Evolutionary conservation across 2,329 filamentous ascomycete genomes (phyloP), one percentile per base, ranked within the genome.

Genomic region (Diaporthe citriasiana): DNA sequence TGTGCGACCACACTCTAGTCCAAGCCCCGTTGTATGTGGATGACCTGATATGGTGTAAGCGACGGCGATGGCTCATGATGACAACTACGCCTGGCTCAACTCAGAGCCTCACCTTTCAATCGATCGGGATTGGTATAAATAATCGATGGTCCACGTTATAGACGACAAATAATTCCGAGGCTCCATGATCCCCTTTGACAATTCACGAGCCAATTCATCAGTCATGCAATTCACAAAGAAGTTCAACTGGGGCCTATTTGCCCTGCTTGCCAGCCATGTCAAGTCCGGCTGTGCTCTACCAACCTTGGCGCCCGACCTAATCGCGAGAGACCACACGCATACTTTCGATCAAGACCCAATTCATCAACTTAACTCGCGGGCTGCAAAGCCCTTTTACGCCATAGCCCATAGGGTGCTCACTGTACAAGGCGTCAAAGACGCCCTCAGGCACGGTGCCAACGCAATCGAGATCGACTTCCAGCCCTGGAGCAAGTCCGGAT

Each of bases 291-390:
- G 5, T 59, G 55, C 55, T 22, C 33, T 59, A 5, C 55, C 55
- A 13, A 25, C 33, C 15, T 38, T 35, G 7, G 40, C 10, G 7
- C 7, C 55, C 2, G 33, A 27, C 55, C 2, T 40, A 22, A 2
- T 40, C 17, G 12, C 19, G 12, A 59, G 19, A 4, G 55, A 40
- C n/a, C 5, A 35, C 4, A 0, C n/a, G 25, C 55, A 25, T 25
- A 38, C 0, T 9, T 15, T 33, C 9, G n/a, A 35, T 2, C 9
- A 8, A 0, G 19, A 13, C 6, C 17, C 9, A 4, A 5, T 8
- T 10, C 4, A 22, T 17, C 12, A 0, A 9, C 33, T 59, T 1
- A 13, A 40, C 0, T 59, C 33, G 3, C 55, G 55, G 12, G 55
- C 22, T 13, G 33, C 12, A 4, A 59, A 59, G 13, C 55, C 55